Conservation (phyloP, 2,329 filamentous ascomycete species). For the Endocalyx cinctus region DNA sequence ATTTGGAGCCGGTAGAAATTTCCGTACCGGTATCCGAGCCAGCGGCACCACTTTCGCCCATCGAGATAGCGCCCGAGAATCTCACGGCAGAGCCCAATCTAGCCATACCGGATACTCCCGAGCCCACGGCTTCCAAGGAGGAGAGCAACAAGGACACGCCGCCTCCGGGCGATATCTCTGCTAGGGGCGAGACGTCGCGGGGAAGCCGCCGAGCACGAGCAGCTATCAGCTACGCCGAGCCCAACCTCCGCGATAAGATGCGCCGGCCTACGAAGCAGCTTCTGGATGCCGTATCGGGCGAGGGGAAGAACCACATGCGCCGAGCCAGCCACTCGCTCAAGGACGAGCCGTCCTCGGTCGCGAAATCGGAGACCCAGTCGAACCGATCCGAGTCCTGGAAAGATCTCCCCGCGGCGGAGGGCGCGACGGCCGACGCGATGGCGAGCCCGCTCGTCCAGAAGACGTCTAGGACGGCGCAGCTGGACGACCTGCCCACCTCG, state of each 20-base stretch:
- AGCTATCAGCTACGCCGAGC: constrained; percentile 76
- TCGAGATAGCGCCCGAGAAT: constrained; percentile 25
- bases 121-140: constrained; percentile 31
- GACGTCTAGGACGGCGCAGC: constrained; percentile 18
- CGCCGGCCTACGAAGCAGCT: constrained; percentile 72
- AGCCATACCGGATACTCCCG: constrained; percentile 46
- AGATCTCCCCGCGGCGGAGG: constrained; percentile 17
- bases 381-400: constrained; percentile 29
- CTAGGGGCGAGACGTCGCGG: constrained; percentile 53
- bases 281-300: constrained; percentile 67
- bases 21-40: too few relatives aligned
- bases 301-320: constrained; percentile 50
- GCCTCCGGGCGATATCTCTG: constrained; percentile 54
- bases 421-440: constrained; percentile 18
- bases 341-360: constrained; percentile 25
- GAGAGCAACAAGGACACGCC: constrained; percentile 51
- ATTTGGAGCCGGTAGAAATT: too few relatives aligned
- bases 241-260: constrained; percentile 80
- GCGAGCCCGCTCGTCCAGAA: constrained; percentile 41
- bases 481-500: constrained; percentile 26
- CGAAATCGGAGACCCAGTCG: constrained; percentile 32
- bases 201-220: constrained; percentile 63
- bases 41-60: constrained; percentile 17
- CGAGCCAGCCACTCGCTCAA: constrained; percentile 33
- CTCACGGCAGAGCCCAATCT: constrained; percentile 36